phyloP scores from a whole-genome alignment of 345 rosid species.

The Lepidium sativum region DNA sequence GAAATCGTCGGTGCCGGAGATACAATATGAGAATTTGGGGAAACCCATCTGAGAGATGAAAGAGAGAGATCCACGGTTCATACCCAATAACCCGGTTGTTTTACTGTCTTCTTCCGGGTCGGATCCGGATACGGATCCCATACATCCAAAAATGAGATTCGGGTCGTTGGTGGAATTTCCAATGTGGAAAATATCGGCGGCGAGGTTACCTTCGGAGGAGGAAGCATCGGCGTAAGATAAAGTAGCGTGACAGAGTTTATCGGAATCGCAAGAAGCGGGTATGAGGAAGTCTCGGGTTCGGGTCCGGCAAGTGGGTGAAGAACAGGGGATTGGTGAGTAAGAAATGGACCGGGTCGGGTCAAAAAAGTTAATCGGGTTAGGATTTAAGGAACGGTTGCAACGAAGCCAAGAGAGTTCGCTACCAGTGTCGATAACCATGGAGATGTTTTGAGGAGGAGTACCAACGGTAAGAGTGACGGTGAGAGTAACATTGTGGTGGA shows the following conservation, averaged over 20 bases:
- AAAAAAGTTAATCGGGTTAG: conserved; percentile 30
- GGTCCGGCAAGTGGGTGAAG: conserved; percentile 59
- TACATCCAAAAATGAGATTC: conserved; percentile 69
- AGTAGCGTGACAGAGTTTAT: conserved; percentile 64
- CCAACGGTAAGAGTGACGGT: conserved; percentile 71
- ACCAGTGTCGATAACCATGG: conserved; percentile 91
- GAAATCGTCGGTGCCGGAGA: conserved; percentile 53
- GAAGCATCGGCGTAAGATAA: conserved; percentile 83
- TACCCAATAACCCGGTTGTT: conserved; percentile 75
- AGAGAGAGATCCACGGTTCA: conserved; percentile 86
- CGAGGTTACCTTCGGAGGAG: conserved; percentile 81
- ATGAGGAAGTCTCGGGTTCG: conserved; percentile 65
- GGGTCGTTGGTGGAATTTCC: conserved; percentile 41
- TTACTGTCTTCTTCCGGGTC: conserved; percentile 59
- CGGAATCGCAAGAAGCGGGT: conserved; percentile 77
- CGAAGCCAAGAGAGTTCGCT: conserved; percentile 90
- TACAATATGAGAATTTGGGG: conserved; percentile 84
- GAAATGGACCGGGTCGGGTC: conserved; percentile 61
- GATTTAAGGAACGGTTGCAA: conserved; percentile 40
- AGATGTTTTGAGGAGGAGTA: conserved; percentile 78
- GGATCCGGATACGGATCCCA: conserved; percentile 65
- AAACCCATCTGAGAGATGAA: conserved; percentile 75
- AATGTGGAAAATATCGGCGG: conserved; percentile 49
- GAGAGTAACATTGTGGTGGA: conserved; percentile 75
- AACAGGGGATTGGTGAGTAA: conserved; percentile 54